Conservation (phyloP, 768 basidiomycete species). For the Punctularia strigosozonata region DNA sequence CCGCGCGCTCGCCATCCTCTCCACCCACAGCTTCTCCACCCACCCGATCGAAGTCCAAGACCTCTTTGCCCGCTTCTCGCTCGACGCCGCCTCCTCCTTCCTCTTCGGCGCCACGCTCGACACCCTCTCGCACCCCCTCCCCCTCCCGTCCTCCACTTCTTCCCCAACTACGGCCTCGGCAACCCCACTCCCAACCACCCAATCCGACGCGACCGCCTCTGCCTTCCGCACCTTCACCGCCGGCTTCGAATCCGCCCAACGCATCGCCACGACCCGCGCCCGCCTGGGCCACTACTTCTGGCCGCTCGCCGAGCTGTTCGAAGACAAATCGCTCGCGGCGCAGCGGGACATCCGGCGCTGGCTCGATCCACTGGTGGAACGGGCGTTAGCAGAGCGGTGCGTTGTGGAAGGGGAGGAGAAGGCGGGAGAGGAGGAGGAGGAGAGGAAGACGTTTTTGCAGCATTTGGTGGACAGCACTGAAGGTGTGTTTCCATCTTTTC, state of each 20-base stretch:
- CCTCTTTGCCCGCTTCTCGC: slow-evolving; percentile 52
- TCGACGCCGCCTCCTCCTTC: slow-evolving; percentile 65
- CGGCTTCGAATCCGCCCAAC: slow-evolving; percentile 29
- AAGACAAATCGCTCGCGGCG: slow-evolving; percentile 25
- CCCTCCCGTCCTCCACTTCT: slow-evolving; percentile 29
- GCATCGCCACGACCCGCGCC: slow-evolving; percentile 22
- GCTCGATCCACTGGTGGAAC: slow-evolving; percentile 53
- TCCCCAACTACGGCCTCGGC: slow-evolving; percentile 50
- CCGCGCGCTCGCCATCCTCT: slow-evolving; percentile 38
- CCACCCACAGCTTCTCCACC: slow-evolving; percentile 20
- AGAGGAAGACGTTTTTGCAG: slow-evolving; percentile 53
- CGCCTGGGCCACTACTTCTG: slow-evolving; percentile 27
- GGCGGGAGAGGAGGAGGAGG: too few relatives aligned
- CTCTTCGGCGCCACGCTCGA: slow-evolving; percentile 57
- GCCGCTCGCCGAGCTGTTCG: slow-evolving; percentile 29
- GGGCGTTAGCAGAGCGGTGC: slow-evolving; percentile 36
- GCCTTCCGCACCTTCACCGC: slow-evolving; percentile 45
- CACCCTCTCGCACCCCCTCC: slow-evolving; percentile 44
- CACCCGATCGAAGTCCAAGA: slow-evolving; percentile 55
- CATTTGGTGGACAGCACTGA: slow-evolving; percentile 57
- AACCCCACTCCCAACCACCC: too few relatives aligned
- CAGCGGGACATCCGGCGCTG: slow-evolving; percentile 24
- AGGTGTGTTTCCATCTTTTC: slow-evolving; percentile 24
- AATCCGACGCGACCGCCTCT: slow-evolving; percentile 44
- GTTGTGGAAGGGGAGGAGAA: too few relatives aligned